Conservation (phyloP, 371 early-diverging fungal species). For the Capillidium rhysosporum region DNA sequence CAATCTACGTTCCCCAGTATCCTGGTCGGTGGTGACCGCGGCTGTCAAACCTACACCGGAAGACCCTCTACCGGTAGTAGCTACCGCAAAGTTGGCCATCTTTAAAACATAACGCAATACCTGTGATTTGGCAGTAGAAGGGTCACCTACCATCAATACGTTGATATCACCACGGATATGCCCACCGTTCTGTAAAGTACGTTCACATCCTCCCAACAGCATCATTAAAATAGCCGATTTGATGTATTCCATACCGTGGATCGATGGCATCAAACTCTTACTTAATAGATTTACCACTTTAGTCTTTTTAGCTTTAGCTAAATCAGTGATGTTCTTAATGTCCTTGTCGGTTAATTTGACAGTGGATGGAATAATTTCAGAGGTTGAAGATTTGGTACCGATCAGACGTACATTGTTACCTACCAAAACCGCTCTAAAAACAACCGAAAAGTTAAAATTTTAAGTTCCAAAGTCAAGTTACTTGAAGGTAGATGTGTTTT, state of each 20-base stretch:
- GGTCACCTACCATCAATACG: constrained; percentile 92
- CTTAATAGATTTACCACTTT: constrained; percentile 70
- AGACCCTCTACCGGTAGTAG: constrained; percentile 92
- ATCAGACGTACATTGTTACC: constrained; percentile 77
- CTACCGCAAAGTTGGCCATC: constrained; percentile 79
- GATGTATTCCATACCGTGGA: constrained; percentile 92
- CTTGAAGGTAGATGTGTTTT: constrained; percentile 71
- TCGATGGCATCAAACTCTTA: constrained; percentile 87
- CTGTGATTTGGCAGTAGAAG: constrained; percentile 93
- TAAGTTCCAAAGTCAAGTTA: constrained; percentile 10
- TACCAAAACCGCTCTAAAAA: constrained; percentile 70
- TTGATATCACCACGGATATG: constrained; percentile 95
- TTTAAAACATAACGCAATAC: constrained; percentile 75
- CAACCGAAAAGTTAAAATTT: neutral
- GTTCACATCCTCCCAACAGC: constrained; percentile 90
- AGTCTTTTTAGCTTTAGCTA: constrained; percentile 29
- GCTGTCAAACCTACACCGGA: constrained; percentile 97
- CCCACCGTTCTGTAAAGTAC: constrained; percentile 83
- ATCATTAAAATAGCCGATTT: constrained; percentile 91
- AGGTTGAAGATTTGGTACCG: constrained; percentile 46
- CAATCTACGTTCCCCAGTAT: constrained; percentile 51
- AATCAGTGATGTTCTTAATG: constrained; percentile 58
- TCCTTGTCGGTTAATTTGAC: constrained; percentile 46
- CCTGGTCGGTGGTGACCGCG: constrained; percentile 53
- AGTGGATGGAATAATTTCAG: constrained; percentile 17